These are phyloP conservation scores for Scheffersomyces parashehatae DNA, from an alignment of 1,139 yeast genomes.

Conservation along the genomic window DNA sequence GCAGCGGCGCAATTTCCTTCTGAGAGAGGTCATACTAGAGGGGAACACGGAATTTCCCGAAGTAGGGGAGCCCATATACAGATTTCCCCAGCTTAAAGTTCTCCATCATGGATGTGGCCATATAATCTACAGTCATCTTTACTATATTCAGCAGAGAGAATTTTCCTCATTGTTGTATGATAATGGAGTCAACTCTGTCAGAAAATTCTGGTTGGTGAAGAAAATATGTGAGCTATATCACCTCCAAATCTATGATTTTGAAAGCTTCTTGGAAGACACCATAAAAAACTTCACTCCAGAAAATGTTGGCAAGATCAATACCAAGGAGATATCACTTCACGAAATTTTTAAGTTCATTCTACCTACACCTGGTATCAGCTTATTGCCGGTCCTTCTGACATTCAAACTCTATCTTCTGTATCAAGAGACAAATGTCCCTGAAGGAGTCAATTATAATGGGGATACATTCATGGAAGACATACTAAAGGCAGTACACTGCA, in stretches of 20 bases:
- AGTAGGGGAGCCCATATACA: background rate
- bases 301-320: constrained; percentile 1
- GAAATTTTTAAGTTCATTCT: constrained; percentile 3
- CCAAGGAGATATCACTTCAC: constrained; percentile 5
- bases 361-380: background rate
- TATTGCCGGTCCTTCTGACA: no score
- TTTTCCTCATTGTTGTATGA: constrained; percentile 9
- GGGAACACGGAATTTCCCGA: no score
- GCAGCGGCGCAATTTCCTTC: no score
- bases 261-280: constrained; percentile 10
- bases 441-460: constrained; percentile 6
- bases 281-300: constrained; percentile 9
- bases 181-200: constrained; percentile 15
- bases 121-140: background rate
- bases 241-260: constrained; percentile 16
- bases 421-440: constrained; percentile 2
- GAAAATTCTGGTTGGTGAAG: constrained; percentile 12
- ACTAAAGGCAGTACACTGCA: constrained; percentile 8
- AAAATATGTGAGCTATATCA: constrained; percentile 11
- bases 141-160: constrained; percentile 3
- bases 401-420: background rate
- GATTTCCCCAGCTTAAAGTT: constrained; percentile 1
- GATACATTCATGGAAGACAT: constrained; percentile 8
- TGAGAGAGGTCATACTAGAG: no score
- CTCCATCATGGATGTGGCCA: background rate